These are phyloP conservation scores for Cytidiella melzeri DNA, from an alignment of 768 basidiomycete genomes.

Conservation along the genomic window DNA sequence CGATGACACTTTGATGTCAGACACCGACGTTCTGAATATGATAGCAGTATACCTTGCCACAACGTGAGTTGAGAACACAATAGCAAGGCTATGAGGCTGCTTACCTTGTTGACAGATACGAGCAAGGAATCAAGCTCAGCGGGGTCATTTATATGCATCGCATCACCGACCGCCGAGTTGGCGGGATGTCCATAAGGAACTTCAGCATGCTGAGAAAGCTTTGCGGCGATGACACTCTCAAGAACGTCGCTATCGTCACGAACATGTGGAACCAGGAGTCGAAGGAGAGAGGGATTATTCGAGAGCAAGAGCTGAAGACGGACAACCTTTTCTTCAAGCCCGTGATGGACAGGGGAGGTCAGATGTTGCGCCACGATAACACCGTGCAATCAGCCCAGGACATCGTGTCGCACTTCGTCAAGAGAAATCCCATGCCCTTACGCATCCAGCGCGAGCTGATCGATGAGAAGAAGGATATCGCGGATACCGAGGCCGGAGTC, in stretches of 20 bases:
- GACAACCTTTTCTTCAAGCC: constrained; percentile 44
- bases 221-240: constrained; percentile 44
- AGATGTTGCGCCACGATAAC: constrained; percentile 36
- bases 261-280: constrained; percentile 48
- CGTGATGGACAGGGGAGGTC: constrained; percentile 43
- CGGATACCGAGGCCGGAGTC: constrained; percentile 46
- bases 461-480: constrained; percentile 39
- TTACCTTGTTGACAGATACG: constrained; percentile 17
- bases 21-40: constrained; percentile 32
- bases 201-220: constrained; percentile 46
- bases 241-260: constrained; percentile 46
- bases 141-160: constrained; percentile 20
- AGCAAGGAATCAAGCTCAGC: constrained; percentile 12
- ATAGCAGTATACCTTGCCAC: constrained; percentile 1
- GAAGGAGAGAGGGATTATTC: no score
- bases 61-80: constrained; percentile 3
- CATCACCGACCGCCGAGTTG: constrained; percentile 15
- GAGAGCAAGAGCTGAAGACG: constrained; percentile 40
- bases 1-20: constrained; percentile 9
- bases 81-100: no score
- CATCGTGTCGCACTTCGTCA: constrained; percentile 37
- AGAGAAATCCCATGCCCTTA: constrained; percentile 36
- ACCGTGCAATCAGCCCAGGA: constrained; percentile 35
- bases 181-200: constrained; percentile 27
- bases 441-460: constrained; percentile 54